Evolutionary conservation across 2,329 filamentous ascomycete genomes (phyloP), one percentile per base, ranked within the genome.

Genomic region (Madurella fahalii): DNA sequence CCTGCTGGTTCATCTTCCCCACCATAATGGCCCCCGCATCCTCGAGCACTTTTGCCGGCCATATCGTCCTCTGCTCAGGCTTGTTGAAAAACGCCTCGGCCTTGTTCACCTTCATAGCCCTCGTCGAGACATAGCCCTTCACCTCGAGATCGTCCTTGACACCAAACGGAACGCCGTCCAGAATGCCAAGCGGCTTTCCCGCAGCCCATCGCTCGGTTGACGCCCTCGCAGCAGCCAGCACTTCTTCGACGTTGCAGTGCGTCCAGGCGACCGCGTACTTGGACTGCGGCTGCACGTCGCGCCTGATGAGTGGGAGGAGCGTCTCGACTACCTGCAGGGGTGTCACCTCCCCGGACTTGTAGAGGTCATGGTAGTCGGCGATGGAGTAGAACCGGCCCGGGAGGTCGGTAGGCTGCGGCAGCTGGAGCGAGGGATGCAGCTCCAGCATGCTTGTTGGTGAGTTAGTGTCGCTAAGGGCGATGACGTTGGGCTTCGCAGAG

Each of bases 91-190:
- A 76, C 2, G 72, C 69, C 40, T 75, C 65, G 2, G 75, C 79
- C 54, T 81, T 78, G 59, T 86, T 77, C 44, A 84, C 75, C 58
- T 73, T 78, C 64, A 86, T 84, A 18, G 87, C 90, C 46, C 81
- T 72, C 50, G 83, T 86, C 58, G 79, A 82, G 48, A 81, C 78
- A 67, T 90, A 92, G 13, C 87, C 89, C 59, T 82, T 77, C 32
- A 91, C 74, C 59, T 86, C 78, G 15, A 86, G 78, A 65, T 95
- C 90, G 65, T 95, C 90, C 72, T 96, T 95, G 63, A 94, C 82
- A 0, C 86, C 87, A 47, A 95, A 81, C 0, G 90, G 91, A 1
- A 95, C 83, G 12, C 91, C 91, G 64, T 96, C 91, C 8, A 95
- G 74, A 5, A 89, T 73, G 12, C 89, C 79, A 15, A 90, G 69